Base-by-base conservation (phyloP, 345 rosid species). In the Psidium friedrichsthalianum region DNA sequence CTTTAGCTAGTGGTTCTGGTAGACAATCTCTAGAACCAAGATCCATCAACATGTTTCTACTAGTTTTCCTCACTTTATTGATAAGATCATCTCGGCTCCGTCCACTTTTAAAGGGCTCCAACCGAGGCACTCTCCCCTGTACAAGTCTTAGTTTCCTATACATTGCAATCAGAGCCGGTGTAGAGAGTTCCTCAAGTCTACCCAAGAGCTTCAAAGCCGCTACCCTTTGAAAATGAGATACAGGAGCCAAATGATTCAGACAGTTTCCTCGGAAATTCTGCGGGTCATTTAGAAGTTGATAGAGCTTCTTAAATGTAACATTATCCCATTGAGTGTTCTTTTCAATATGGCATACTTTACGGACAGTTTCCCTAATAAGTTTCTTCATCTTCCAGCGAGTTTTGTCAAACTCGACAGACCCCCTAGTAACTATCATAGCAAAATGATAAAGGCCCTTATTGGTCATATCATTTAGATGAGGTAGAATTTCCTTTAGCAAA, bases 1-100 rank as follows among this genome's bases (percentile, higher is more conserved):
- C 95, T 89, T 94, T 95, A 85, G 95, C 94, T 87, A 97, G 90
- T n/a, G 90, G 94, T 88, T 89, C 92, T 83, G 49, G 94, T 10
- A 95, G 87, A 86, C 86, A 89, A 29, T 89, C 91, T 55, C 83
- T 85, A 83, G 84, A 53, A 84, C 88, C 89, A 87, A 90, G 92
- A 84, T 94, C 90, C 53, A 92, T 90, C 87, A 97, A 97, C 98
- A 97, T 93, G 76, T 85, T 84, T 86, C 85, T 84, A 52, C 92
- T 87, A 44, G 53, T 86, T 86, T 55, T 89, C 88, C 92, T 90
- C 84, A 95, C 87, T 57, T 84, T 87, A 29, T 88, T 57, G 44
- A 95, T 89, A 83, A 97, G 83, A 5, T 86, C 27, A 36, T 86
- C 87, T 85, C 95, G 92, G 55, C 82, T 91, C 82, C 56, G 81